Evolutionary conservation across 2,329 filamentous ascomycete species (phyloP).

Genomic region (Dactylella cylindrospora): DNA sequence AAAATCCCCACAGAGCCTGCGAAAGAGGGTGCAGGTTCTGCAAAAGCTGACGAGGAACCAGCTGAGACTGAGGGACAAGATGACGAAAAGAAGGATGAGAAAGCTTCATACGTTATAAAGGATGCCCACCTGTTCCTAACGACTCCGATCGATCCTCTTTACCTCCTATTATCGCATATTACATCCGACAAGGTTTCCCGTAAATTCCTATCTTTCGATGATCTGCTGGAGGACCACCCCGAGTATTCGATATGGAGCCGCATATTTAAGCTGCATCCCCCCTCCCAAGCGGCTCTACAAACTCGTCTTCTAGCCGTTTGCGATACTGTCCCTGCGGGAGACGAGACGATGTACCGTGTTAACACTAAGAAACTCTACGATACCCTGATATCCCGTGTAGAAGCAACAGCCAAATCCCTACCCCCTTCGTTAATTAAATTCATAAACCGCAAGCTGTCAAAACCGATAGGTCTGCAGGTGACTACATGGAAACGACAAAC

Average conservation of each 20-base stretch:
- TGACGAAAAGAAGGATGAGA: conserved; percentile 45
- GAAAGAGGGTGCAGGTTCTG: neutral
- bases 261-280: conserved; percentile 52
- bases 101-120: conserved; percentile 60
- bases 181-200: conserved; percentile 53
- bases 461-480: conserved; percentile 42
- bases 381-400: conserved; percentile 31
- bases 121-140: conserved; percentile 77
- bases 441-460: conserved; percentile 47
- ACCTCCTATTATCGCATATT: conserved; percentile 76
- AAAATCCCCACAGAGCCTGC: conserved; percentile 1
- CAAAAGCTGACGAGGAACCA: neutral
- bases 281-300: conserved; percentile 59
- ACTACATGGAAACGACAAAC: conserved; percentile 25
- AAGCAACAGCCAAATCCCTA: conserved; percentile 26
- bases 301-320: conserved; percentile 70
- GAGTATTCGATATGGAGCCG: conserved; percentile 54
- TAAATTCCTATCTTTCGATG: conserved; percentile 56
- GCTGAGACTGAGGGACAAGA: conserved; percentile 2
- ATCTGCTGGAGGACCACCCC: conserved; percentile 56
- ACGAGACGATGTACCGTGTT: conserved; percentile 81
- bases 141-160: conserved; percentile 79
- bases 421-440: conserved; percentile 18
- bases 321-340: conserved; percentile 78
- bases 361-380: conserved; percentile 69